Evolutionary conservation across 1,284 basidiomycete genomes (phyloP).

Genomic region (Tylopilus sp.): DNA sequence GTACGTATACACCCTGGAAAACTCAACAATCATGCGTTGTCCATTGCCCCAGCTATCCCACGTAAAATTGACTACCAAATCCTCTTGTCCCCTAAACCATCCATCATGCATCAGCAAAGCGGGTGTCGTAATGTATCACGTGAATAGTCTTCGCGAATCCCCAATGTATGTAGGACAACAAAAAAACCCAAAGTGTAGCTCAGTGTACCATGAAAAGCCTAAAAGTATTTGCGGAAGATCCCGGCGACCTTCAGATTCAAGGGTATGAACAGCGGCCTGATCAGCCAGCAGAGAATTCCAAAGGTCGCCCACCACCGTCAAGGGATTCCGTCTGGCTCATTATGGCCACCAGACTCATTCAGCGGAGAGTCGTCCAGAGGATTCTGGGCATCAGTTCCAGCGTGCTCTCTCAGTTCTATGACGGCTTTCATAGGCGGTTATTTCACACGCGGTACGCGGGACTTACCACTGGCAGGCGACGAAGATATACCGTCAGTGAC

Average conservation of each 20-base stretch:
- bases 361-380: slow-evolving; percentile 8
- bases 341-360: slow-evolving; percentile 12
- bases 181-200: slow-evolving; percentile 25
- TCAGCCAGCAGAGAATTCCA: slow-evolving; percentile 45
- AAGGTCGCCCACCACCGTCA: slow-evolving; percentile 63
- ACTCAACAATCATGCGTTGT: slow-evolving; percentile 12
- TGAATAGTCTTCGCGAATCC: slow-evolving; percentile 14
- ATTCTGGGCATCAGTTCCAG: neutral
- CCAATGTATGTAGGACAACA: slow-evolving; percentile 20
- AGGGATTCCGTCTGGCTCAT: slow-evolving; percentile 18
- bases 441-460: slow-evolving; percentile 3
- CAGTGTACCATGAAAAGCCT: slow-evolving; percentile 17
- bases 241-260: slow-evolving; percentile 59
- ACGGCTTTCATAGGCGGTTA: slow-evolving; percentile 5
- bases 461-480: slow-evolving; percentile 15
- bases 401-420: slow-evolving; percentile 13
- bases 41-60: slow-evolving; percentile 18
- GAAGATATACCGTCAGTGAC: slow-evolving; percentile 2
- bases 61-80: slow-evolving; percentile 15
- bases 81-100: neutral
- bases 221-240: slow-evolving; percentile 44
- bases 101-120: slow-evolving; percentile 2
- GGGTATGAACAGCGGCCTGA: slow-evolving; percentile 42
- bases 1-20: slow-evolving; percentile 12
- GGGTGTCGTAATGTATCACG: slow-evolving; percentile 16